Conservation (phyloP, 2,329 filamentous ascomycete genomes). For the Colletotrichum sp. region DNA sequence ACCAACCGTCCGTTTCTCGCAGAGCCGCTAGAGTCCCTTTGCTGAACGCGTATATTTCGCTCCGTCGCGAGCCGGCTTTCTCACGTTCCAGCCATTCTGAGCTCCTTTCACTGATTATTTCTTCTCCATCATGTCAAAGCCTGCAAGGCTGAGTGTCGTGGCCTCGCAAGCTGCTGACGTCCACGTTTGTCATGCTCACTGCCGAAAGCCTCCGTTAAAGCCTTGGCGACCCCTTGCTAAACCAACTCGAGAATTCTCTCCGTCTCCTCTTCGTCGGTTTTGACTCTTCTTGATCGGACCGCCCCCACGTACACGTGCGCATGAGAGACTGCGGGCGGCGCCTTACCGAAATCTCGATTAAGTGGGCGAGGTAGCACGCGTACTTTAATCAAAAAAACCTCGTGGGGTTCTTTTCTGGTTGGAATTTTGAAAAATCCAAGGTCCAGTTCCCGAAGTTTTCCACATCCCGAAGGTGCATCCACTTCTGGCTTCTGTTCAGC, state of each 20-base stretch:
- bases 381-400: background rate
- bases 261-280: background rate
- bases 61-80: background rate
- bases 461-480: background rate
- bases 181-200: background rate
- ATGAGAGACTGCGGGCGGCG: background rate
- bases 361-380: background rate
- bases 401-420: background rate
- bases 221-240: background rate
- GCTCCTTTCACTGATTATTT: background rate
- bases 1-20: background rate
- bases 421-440: background rate
- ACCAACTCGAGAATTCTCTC: background rate
- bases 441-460: background rate
- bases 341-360: background rate
- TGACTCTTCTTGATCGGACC: background rate
- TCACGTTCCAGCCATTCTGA: background rate
- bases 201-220: background rate
- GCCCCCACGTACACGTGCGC: background rate
- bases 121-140: background rate
- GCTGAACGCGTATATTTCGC: background rate
- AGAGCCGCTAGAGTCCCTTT: background rate
- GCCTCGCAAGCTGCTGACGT: background rate
- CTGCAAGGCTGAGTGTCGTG: background rate
- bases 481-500: background rate